Conservation (phyloP, 805 yeast genomes). For the Wickerhamomyces rabaulensis region DNA sequence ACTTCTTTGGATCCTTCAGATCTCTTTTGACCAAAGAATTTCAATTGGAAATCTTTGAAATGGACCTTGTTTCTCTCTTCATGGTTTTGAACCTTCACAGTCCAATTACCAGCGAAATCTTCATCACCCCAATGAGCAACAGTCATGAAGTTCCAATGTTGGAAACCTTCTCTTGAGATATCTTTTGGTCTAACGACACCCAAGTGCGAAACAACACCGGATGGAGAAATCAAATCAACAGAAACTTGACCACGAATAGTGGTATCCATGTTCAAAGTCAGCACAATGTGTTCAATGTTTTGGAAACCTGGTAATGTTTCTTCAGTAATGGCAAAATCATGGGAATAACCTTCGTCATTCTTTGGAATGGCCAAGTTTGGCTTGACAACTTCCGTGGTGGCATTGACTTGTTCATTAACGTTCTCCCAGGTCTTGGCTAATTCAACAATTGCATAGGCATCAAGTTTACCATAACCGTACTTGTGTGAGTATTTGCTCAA, state of each 20-base stretch:
- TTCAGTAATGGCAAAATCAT: constrained; percentile 39
- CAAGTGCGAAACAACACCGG: constrained; percentile 65
- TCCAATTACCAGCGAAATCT: constrained; percentile 78
- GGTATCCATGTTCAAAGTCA: constrained; percentile 67
- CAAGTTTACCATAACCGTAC: constrained; percentile 90
- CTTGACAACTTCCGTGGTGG: constrained; percentile 31
- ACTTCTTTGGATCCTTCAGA: constrained; percentile 38
- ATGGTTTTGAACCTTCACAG: constrained; percentile 51
- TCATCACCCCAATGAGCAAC: constrained; percentile 99
- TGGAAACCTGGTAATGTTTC: constrained; percentile 57
- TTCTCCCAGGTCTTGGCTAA: constrained; percentile 71
- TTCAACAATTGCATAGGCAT: constrained; percentile 70
- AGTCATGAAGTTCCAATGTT: constrained; percentile 87
- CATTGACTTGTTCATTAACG: constrained; percentile 92
- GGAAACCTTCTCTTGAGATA: constrained; percentile 49
- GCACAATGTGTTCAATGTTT: constrained; percentile 79
- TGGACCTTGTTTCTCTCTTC: constrained; percentile 31
- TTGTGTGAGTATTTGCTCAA: constrained; percentile 71
- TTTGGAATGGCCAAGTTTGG: constrained; percentile 18
- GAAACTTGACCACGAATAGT: constrained; percentile 64
- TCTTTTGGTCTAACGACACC: constrained; percentile 68
- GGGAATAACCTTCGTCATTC: constrained; percentile 23
- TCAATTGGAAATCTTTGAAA: constrained; percentile 69
- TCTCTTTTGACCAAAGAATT: constrained; percentile 72
- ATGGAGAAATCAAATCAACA: constrained; percentile 66